phyloP scores from a whole-genome alignment of 2,329 filamentous ascomycete species.

The Neonectria punicea region DNA sequence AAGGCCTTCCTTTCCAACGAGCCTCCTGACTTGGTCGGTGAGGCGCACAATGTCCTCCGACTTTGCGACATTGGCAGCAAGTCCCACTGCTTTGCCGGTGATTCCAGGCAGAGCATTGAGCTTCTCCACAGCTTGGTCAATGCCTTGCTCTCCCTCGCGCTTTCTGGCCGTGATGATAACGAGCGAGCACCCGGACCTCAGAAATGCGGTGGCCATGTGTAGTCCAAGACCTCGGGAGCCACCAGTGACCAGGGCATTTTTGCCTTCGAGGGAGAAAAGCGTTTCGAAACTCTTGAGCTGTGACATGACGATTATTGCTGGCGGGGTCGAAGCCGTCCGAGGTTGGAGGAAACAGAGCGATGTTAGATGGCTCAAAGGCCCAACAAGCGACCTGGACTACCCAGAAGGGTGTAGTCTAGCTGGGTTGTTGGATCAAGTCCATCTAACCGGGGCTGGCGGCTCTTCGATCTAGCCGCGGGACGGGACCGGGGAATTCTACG shows the following conservation, averaged over 20 bases:
- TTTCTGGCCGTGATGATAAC: slow-evolving; percentile 81
- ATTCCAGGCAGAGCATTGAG: slow-evolving; percentile 72
- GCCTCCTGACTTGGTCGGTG: slow-evolving; percentile 64
- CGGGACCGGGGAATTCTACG: slow-evolving; percentile 17
- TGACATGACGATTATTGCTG: slow-evolving; percentile 37
- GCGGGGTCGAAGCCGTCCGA: not conserved
- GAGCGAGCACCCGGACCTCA: slow-evolving; percentile 76
- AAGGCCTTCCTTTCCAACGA: slow-evolving; percentile 65
- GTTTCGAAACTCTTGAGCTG: slow-evolving; percentile 42
- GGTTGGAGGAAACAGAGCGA: not conserved
- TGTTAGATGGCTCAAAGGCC: not conserved
- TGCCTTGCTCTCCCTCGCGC: slow-evolving; percentile 64
- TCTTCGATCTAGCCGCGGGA: slow-evolving; percentile 17
- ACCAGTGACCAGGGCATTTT: slow-evolving; percentile 60
- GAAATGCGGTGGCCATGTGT: slow-evolving; percentile 72
- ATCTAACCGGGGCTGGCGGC: slow-evolving; percentile 25
- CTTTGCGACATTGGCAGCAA: slow-evolving; percentile 74
- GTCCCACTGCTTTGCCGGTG: slow-evolving; percentile 67
- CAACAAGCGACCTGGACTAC: not conserved
- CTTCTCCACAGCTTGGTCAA: slow-evolving; percentile 70
- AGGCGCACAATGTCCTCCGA: slow-evolving; percentile 70
- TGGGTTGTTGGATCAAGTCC: not conserved
- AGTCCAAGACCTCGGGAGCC: slow-evolving; percentile 64
- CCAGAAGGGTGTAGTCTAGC: too few relatives aligned
- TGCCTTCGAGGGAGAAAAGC: slow-evolving; percentile 48